These are phyloP conservation scores for Vaccinium vitisidaea DNA, from an alignment of 148 eudicot genomes.

Conservation along the genomic window DNA sequence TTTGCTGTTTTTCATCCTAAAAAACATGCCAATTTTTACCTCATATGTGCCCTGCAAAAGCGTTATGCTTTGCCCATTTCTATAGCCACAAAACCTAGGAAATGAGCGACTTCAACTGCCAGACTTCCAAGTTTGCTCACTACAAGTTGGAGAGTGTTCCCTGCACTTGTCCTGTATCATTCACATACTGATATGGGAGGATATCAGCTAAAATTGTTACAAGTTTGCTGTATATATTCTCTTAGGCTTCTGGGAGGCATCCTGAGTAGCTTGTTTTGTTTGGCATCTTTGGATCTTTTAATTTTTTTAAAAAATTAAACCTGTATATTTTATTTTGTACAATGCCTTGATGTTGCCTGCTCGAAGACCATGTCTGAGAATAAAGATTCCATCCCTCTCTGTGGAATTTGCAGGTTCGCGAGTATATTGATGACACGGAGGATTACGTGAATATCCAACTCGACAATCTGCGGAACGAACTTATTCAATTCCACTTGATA, in stretches of 20 bases:
- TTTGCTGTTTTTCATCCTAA: neutral
- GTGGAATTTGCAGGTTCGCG: conserved; percentile 63
- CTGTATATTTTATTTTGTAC: neutral
- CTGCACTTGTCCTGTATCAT: neutral
- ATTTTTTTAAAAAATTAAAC: neutral
- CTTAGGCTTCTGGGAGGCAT: neutral
- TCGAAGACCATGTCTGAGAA: neutral
- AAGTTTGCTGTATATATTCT: neutral
- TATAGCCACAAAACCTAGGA: neutral
- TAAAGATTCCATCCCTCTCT: neutral
- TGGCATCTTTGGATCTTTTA: neutral
- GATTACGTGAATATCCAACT: conserved; percentile 96
- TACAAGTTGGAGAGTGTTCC: neutral
- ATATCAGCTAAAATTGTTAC: neutral
- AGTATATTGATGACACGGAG: conserved; percentile 95
- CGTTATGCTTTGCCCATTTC: neutral
- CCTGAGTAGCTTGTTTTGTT: neutral
- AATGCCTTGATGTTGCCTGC: neutral
- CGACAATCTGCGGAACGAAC: conserved; percentile 93
- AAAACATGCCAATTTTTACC: neutral
- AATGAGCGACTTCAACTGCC: neutral
- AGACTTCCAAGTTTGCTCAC: neutral
- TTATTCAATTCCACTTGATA: conserved; percentile 82
- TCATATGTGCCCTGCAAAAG: neutral
- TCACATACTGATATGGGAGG: neutral